Base-by-base conservation (phyloP, 2,329 filamentous ascomycete species). In the Drechslerella dactyloides region DNA sequence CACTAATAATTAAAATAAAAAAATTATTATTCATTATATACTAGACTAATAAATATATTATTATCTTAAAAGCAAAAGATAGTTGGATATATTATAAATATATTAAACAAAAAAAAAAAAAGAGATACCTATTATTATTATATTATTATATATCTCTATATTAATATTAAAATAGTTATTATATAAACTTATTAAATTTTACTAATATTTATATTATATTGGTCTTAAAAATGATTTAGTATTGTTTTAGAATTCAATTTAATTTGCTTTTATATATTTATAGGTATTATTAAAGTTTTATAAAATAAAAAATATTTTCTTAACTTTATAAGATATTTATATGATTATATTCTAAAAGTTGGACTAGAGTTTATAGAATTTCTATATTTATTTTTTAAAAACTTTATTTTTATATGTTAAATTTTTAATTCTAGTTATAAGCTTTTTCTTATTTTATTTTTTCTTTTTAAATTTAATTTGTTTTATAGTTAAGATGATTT, bases 251-350 rank as follows among this genome's bases (percentile, higher is more conserved):
- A 52, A 52, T 24, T 52, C 48, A 24, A 10, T 6, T 21, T 21
- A 52, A 21, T 52, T 52, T 6, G 17, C 10, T 21, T 52, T 21
- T 21, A 21, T n/a, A 24, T 52, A 52, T 21, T 52, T 21, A n/a
- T 52, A 27, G 21, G 48, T 21, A n/a, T n/a, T 52, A 21, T 52
- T 21, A 52, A 52, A 52, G n/a, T 52, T 24, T 21, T 24, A 10
- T 6, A 52, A 24, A 7, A 21, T 21, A 10, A 10, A 10, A 6
- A 21, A 21, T 21, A 52, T 52, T 24, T 24, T 52, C 11, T 17
- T 13, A 24, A 52, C 48, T 10, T 10, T 21, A 13, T 52, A 21
- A 6, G 15, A 6, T 21, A 21, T 52, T 27, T 52, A 21, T 7
- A 10, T 6, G 24, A 52, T 3, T 7, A 52, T 10, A 27, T 52